Conservation (phyloP, 495 filamentous ascomycete genomes). For the Schizothecium vesticola region DNA sequence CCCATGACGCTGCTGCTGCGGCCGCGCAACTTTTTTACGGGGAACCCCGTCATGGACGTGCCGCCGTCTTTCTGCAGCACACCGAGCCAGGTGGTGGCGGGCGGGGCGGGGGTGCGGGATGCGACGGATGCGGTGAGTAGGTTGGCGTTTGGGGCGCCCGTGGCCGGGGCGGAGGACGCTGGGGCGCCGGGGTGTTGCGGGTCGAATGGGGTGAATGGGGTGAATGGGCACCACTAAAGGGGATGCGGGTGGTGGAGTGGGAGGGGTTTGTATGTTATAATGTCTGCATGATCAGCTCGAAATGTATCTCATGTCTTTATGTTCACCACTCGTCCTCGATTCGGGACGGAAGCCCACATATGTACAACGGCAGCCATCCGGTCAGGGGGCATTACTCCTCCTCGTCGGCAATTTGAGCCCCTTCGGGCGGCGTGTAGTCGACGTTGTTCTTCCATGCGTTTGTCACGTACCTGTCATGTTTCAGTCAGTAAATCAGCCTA, state of each 20-base stretch:
- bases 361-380: background rate
- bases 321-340: background rate
- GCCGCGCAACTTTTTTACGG: slow-evolving; percentile 81
- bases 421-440: slow-evolving; percentile 14
- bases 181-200: slow-evolving; percentile 21
- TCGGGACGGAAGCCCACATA: background rate
- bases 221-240: slow-evolving; percentile 17
- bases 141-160: slow-evolving; percentile 32
- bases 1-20: slow-evolving; percentile 79
- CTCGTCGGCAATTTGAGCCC: slow-evolving; percentile 10
- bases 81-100: slow-evolving; percentile 61
- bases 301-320: background rate
- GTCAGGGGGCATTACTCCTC: background rate
- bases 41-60: slow-evolving; percentile 85
- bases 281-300: background rate
- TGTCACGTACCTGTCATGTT: slow-evolving; percentile 16
- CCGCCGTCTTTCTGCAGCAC: slow-evolving; percentile 70
- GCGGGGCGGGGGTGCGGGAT: slow-evolving; percentile 41
- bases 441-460: slow-evolving; percentile 14
- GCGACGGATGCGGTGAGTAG: slow-evolving; percentile 41
- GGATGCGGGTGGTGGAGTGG: background rate
- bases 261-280: background rate
- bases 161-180: background rate
- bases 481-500: background rate
- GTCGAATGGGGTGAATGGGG: slow-evolving; percentile 22